Base-by-base conservation (phyloP, 305 asterid species). In the Striga hermonthica region DNA sequence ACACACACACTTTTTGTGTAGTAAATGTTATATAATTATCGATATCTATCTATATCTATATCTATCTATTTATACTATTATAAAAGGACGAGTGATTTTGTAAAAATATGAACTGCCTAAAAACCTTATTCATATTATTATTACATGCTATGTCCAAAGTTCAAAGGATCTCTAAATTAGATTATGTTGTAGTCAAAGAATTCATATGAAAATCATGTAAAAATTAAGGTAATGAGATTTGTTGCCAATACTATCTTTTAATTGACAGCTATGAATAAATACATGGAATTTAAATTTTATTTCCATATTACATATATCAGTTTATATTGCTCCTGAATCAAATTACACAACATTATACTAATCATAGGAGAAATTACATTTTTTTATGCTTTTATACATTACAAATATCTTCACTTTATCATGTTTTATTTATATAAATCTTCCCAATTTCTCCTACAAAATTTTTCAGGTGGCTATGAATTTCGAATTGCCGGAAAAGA, bases 401-500 rank as follows among this genome's bases (percentile, higher is more conserved):
- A 45, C 52, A 45, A 11, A 45, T 45, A 45, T 45, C 5, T 9
- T 45, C 52, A 45, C 3, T 45, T 45, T 45, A 44, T 7, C 11
- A 44, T 44, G n/a, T 9, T 44, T 44, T n/a, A n/a, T n/a, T 9
- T 6, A 6, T 44, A 39, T 39, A 5, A 39, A 5, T 39, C 6
- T 5, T 39, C 6, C 3, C 47, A 41, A 41, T 1, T 0, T 3
- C 9, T 41, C 47, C 52, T 1, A 45, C 4, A 13, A 9, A 11
- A 6, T 45, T 10, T 11, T 9, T 9, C 14, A 13, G 52, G 52
- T 45, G 3, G 52, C 52, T 45, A 45, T 45, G 52, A 13, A 10
- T 57, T 44, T 45, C 0, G 58, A 48, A 34, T 14, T 31, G 65
- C 35, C 39, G 59, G 39, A 47, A 6, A 67, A 7, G 59, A 57